Conservation (phyloP, 768 basidiomycete species). For the Ephemerocybe angulata region DNA sequence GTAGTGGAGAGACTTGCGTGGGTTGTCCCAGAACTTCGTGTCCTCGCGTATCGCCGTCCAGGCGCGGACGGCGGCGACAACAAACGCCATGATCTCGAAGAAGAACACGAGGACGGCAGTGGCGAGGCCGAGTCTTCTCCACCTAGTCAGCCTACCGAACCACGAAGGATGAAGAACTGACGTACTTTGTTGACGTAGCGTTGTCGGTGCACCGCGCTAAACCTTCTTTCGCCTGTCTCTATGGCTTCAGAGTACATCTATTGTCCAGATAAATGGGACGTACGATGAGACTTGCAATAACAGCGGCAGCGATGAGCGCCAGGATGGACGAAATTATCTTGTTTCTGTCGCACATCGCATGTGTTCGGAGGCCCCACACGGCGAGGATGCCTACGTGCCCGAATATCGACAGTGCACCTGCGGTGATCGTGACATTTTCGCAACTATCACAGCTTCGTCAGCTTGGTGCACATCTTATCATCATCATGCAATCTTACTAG, state of each 20-base stretch:
- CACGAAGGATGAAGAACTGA: neutral
- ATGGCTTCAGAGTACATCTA: neutral
- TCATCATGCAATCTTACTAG: neutral
- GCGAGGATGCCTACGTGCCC: slow-evolving; percentile 1
- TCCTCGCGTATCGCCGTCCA: slow-evolving; percentile 2
- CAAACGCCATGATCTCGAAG: slow-evolving; percentile 5
- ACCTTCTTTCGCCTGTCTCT: too few relatives aligned
- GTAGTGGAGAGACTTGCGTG: neutral
- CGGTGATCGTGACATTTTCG: neutral
- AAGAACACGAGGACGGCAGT: neutral
- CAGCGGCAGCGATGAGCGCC: neutral
- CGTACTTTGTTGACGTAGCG: neutral
- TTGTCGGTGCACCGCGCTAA: neutral
- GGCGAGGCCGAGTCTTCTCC: neutral
- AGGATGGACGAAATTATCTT: neutral
- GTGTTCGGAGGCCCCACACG: slow-evolving; percentile 8
- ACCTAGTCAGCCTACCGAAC: neutral
- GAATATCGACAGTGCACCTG: neutral
- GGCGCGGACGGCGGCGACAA: slow-evolving; percentile 2
- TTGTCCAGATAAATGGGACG: neutral
- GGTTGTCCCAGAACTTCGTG: slow-evolving; percentile 7
- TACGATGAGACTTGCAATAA: slow-evolving; percentile 1
- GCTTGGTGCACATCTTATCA: neutral
- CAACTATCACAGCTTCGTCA: neutral
- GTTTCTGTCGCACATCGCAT: neutral